Conservation (phyloP, 257 asterid species). For the Ballota nigra region DNA sequence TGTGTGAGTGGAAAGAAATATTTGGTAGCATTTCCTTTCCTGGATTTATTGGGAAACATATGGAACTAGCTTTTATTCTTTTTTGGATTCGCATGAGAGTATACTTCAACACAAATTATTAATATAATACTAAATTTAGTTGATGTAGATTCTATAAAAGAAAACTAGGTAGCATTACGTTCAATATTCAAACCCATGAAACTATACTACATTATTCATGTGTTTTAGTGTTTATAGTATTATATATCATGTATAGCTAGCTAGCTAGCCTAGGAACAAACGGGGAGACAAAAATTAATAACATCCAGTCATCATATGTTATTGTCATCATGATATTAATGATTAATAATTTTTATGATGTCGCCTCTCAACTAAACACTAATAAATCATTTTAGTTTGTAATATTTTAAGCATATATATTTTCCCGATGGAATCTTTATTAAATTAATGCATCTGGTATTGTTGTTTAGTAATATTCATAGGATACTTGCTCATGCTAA, state of each 20-base stretch:
- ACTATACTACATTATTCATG: no score
- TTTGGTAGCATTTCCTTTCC: not conserved
- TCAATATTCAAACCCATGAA: not conserved
- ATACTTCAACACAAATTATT: not conserved
- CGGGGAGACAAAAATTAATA: constrained; percentile 13
- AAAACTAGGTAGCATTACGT: not conserved
- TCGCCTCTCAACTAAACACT: constrained; percentile 21
- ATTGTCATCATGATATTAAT: constrained; percentile 3
- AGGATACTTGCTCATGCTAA: constrained; percentile 16
- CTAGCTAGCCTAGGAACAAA: constrained; percentile 20
- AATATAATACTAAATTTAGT: not conserved
- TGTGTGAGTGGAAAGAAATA: not conserved
- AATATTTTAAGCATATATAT: not conserved
- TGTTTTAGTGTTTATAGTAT: no score
- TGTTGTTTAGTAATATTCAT: not conserved
- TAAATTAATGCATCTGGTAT: constrained; percentile 8
- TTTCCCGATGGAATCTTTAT: constrained; percentile 25
- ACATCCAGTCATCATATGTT: constrained; percentile 16
- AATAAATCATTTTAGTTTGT: not conserved
- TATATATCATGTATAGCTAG: not conserved
- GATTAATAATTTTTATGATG: constrained; percentile 13
- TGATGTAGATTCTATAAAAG: not conserved
- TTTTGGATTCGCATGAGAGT: constrained; percentile 24
- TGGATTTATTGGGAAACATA: constrained; percentile 20
- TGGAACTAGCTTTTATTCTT: constrained; percentile 19